phyloP scores from a whole-genome alignment of 495 filamentous ascomycete species.

The Darksidea phi region DNA sequence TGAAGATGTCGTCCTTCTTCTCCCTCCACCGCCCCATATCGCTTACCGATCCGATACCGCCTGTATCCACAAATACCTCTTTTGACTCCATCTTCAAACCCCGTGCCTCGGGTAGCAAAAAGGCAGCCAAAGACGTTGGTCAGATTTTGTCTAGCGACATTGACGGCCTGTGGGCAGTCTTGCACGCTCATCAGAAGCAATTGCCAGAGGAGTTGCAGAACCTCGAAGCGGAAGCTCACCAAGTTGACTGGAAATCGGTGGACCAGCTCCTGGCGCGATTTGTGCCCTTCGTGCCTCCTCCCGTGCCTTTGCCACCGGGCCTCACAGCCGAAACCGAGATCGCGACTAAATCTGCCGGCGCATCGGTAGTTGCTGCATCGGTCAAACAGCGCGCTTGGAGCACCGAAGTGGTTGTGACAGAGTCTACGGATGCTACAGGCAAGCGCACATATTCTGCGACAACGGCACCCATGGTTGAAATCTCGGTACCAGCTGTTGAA shows the following conservation, averaged over 20 bases:
- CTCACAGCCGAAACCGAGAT: slow-evolving; percentile 1
- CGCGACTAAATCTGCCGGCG: not conserved
- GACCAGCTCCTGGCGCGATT: slow-evolving; percentile 27
- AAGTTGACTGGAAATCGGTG: slow-evolving; percentile 28
- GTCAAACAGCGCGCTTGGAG: slow-evolving; percentile 63
- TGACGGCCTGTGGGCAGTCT: slow-evolving; percentile 54
- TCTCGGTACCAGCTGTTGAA: slow-evolving; percentile 19
- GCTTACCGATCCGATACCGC: slow-evolving; percentile 74
- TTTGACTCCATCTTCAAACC: slow-evolving; percentile 78
- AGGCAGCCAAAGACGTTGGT: slow-evolving; percentile 61
- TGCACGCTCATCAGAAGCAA: slow-evolving; percentile 41
- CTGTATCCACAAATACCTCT: slow-evolving; percentile 63
- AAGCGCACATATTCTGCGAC: slow-evolving; percentile 56
- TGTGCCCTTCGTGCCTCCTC: slow-evolving; percentile 29
- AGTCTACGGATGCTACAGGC: slow-evolving; percentile 69
- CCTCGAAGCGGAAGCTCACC: slow-evolving; percentile 18
- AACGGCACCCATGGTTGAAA: slow-evolving; percentile 40
- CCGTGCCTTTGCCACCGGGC: slow-evolving; percentile 21
- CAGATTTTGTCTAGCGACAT: slow-evolving; percentile 74
- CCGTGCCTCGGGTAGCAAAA: slow-evolving; percentile 52
- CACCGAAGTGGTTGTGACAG: slow-evolving; percentile 77
- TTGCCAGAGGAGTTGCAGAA: slow-evolving; percentile 43
- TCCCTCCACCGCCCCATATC: slow-evolving; percentile 93
- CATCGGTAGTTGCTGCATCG: slow-evolving; percentile 1
- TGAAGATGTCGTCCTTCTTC: slow-evolving; percentile 89